Base-by-base conservation (phyloP, 306 rosid genomes). In the Aeschynomene evenia region DNA sequence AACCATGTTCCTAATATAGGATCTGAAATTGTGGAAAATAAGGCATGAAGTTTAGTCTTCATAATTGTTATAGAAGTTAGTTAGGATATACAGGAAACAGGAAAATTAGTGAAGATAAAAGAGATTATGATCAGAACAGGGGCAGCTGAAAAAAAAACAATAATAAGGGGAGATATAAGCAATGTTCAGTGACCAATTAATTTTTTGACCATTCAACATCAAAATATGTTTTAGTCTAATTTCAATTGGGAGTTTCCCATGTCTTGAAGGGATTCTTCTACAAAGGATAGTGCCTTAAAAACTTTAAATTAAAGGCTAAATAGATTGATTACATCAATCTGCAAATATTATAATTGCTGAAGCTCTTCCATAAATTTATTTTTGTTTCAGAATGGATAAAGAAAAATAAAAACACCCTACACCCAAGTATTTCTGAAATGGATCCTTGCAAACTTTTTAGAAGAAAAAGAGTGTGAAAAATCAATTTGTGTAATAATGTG, bases 1-100 rank as follows among this genome's bases (percentile, higher is more conserved):
- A 61, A 96, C 97, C 97, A 82, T 91, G 81, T 78, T 87, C 85
- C 89, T 91, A 88, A 89, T 91, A 67, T 91, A 63, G 97, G 97
- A 14, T 96, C 97, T 91, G 88, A 42, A 24, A 79, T 63, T 9
- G 51, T 48, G 37, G 33, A 64, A 12, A 43, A 14, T 23, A 4
- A 29, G 20, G 43, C 8, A 55, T 53, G 28, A 22, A 29, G 61
- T 28, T 66, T 45, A 26, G 49, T 16, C 31, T 6, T 6, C 29
- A 42, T 39, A 66, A 58, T 31, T 46, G 16, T 50, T 31, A 3
- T 42, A 2, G 4, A 23, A 9, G 39, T 28, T 14, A 42, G 43
- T 43, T 43, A 62, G 18, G 42, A 57, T 7, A 40, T 39, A 69
- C 6, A 20, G 11, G 48, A 18, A 66, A 43, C 53, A 53, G 0